phyloP scores from a whole-genome alignment of 129 eudicot genomes.

The Oenanthe sinensis region DNA sequence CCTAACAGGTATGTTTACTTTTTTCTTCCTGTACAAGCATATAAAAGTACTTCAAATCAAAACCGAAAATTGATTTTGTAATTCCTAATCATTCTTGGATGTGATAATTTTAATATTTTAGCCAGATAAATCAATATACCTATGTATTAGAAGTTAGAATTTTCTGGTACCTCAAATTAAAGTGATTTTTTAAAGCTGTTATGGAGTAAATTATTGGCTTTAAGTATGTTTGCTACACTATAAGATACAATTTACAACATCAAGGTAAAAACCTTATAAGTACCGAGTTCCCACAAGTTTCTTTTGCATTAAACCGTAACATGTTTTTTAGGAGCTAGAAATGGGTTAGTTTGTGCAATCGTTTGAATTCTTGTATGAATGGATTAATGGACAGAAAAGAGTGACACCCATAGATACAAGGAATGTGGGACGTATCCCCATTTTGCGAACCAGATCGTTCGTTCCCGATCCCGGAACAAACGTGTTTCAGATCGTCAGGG shows the following conservation, averaged over 20 bases:
- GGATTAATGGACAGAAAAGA: background rate
- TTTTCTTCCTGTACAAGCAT: background rate
- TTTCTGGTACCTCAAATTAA: background rate
- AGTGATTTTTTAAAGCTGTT: background rate
- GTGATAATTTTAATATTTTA: background rate
- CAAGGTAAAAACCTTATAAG: background rate
- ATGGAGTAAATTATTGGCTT: background rate
- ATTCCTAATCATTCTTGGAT: background rate
- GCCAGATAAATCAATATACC: background rate
- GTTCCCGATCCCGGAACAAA: too few species aligned
- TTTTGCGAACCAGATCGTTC: too few species aligned
- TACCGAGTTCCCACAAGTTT: background rate
- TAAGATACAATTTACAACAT: too few species aligned
- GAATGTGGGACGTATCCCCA: too few species aligned
- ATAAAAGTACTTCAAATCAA: background rate
- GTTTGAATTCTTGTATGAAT: background rate
- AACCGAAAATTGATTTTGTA: background rate
- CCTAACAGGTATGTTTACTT: background rate
- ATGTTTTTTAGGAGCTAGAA: background rate
- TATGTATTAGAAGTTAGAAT: background rate
- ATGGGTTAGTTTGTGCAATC: background rate
- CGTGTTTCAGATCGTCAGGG: too few species aligned
- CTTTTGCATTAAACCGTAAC: background rate
- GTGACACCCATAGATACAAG: too few species aligned
- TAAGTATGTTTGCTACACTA: background rate